Conservation (phyloP, 331 rosid genomes). For the Rhamnella rubrinervis region DNA sequence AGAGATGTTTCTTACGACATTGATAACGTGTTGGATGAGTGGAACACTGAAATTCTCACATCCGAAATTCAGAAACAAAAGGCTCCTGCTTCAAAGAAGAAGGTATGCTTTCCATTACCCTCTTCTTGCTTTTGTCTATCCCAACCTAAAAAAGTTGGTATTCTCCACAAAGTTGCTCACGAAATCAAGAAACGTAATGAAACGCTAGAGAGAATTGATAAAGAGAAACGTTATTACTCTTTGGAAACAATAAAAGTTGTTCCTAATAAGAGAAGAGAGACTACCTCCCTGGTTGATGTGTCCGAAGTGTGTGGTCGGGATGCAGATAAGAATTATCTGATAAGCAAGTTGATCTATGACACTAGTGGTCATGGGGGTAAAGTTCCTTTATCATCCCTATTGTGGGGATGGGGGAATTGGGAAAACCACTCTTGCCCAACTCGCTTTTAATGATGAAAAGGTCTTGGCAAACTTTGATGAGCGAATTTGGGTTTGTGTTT, state of each 20-base stretch:
- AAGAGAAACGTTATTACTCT: too few species aligned
- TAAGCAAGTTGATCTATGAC: neutral
- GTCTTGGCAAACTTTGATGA: neutral
- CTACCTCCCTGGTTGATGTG: neutral
- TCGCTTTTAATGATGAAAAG: neutral
- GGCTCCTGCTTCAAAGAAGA: too few species aligned
- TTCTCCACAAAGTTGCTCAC: too few species aligned
- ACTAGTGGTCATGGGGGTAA: neutral
- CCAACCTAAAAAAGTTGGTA: too few species aligned
- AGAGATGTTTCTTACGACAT: neutral
- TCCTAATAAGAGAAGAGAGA: neutral
- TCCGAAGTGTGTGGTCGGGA: neutral
- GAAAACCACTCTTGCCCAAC: slow-evolving; percentile 12
- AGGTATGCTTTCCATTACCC: too few species aligned
- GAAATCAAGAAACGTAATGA: too few species aligned
- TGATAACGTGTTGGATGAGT: slow-evolving; percentile 3
- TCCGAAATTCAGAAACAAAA: neutral
- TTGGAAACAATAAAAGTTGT: too few species aligned
- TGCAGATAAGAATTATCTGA: neutral
- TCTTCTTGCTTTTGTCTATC: too few species aligned
- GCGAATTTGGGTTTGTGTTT: slow-evolving; percentile 7
- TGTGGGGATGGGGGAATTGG: neutral
- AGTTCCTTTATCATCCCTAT: neutral
- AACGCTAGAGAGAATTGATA: too few species aligned
- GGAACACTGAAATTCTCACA: neutral